phyloP scores from a whole-genome alignment of 2,329 filamentous ascomycete genomes.

The Aspergillus intermedius region DNA sequence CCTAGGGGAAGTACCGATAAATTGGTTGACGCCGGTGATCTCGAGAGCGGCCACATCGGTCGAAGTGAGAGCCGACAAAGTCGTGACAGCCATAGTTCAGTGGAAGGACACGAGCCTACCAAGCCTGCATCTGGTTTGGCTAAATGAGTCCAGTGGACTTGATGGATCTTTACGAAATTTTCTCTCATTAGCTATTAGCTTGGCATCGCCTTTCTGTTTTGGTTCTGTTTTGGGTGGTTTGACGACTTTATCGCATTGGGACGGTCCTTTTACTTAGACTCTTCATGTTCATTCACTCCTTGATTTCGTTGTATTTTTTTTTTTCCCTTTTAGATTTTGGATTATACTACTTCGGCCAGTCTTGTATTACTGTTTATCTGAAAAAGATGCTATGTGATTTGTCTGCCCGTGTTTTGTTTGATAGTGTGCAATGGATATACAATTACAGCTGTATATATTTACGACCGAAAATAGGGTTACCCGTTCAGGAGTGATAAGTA shows the following conservation, averaged over 20 bases:
- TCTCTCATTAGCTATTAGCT: neutral
- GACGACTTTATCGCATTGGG: neutral
- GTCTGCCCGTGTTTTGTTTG: too few species aligned
- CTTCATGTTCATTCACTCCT: too few species aligned
- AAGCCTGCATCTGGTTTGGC: slow-evolving; percentile 30
- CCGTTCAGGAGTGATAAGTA: too few species aligned
- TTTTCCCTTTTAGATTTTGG: too few species aligned
- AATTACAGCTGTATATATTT: too few species aligned
- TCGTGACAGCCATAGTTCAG: slow-evolving; percentile 23
- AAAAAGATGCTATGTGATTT: too few species aligned
- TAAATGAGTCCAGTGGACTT: slow-evolving; percentile 16
- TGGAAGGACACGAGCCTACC: slow-evolving; percentile 25
- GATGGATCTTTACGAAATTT: neutral
- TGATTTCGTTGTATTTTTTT: too few species aligned
- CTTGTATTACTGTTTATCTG: too few species aligned
- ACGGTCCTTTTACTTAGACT: neutral
- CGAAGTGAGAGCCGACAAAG: slow-evolving; percentile 17
- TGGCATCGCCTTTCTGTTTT: neutral
- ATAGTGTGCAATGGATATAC: too few species aligned
- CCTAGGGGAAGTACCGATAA: slow-evolving; percentile 29
- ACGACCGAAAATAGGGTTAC: too few species aligned
- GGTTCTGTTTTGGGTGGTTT: neutral
- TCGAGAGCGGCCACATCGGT: slow-evolving; percentile 21
- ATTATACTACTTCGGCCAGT: too few species aligned
- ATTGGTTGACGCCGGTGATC: slow-evolving; percentile 23